A percentile compares a stretch with the other conserved stretches of the same genome.
Conservation (phyloP, 495 filamentous ascomycete genomes). For the Tuber umbilicatum region DNA sequence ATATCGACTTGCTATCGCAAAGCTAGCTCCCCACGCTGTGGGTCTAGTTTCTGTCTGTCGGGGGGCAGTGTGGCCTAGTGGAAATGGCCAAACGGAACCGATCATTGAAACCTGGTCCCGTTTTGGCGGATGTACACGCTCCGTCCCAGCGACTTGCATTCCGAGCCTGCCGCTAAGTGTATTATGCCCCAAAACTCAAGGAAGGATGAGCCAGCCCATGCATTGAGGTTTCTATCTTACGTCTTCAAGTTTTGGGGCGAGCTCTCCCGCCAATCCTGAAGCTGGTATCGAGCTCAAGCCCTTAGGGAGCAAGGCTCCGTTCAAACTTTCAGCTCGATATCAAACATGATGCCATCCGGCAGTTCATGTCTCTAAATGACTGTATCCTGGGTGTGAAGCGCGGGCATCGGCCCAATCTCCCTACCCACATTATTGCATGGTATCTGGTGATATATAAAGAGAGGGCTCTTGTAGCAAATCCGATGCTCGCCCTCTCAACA, state of each 20-base stretch:
- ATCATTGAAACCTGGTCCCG: background rate
- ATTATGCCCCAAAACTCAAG: background rate
- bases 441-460: slow-evolving; percentile 4
- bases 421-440: background rate
- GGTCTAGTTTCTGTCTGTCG: background rate
- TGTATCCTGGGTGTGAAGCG: background rate
- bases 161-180: background rate
- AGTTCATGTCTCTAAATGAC: background rate
- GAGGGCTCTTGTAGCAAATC: background rate
- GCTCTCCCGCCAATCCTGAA: background rate
- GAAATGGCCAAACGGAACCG: background rate
- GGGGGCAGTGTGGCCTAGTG: background rate
- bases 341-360: slow-evolving; percentile 1
- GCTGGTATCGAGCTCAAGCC: slow-evolving; percentile 1
- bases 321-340: background rate
- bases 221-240: background rate
- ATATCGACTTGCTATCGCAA: background rate
- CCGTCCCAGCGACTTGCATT: background rate
- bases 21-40: background rate
- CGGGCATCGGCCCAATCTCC: background rate
- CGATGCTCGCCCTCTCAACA: background rate
- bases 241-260: background rate
- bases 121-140: background rate
- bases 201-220: background rate
- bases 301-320: background rate